Evolutionary conservation across 164 flowering plant species (phyloP).

Genomic region (Taxillus chinensis): DNA sequence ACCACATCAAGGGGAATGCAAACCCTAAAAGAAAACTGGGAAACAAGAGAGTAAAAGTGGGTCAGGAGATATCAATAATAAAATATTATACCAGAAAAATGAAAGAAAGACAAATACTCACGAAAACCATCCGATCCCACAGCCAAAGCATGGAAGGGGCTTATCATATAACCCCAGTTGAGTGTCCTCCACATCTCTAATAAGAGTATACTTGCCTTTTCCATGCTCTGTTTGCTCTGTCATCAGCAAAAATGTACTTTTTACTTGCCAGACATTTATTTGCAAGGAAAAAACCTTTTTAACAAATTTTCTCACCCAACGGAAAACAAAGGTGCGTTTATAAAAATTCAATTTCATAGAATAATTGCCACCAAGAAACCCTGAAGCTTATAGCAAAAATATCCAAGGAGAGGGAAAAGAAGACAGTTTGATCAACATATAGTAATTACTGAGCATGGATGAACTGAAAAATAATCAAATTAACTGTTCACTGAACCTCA

Average conservation of each 20-base stretch:
- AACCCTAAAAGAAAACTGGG: conserved; percentile 76
- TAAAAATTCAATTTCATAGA: no score
- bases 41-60: neutral
- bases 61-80: neutral
- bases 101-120: conserved; percentile 26
- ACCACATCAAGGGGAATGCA: conserved; percentile 78
- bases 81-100: conserved; percentile 6
- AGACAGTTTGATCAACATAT: no score
- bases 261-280: neutral
- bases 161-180: conserved; percentile 65
- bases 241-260: conserved; percentile 5
- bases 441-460: no score
- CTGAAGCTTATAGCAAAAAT: no score
- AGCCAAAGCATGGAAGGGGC: conserved; percentile 95
- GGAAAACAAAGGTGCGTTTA: no score
- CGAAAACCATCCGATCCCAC: conserved; percentile 98
- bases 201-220: conserved; percentile 51
- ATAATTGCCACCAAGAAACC: no score
- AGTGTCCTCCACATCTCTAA: conserved; percentile 57
- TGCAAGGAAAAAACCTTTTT: no score
- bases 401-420: no score
- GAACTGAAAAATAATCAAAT: neutral
- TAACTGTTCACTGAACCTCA: neutral
- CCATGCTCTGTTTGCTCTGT: conserved; percentile 45
- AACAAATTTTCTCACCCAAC: no score